Conservation (phyloP, 768 basidiomycete genomes). For the Botryobasidium botryosum region DNA sequence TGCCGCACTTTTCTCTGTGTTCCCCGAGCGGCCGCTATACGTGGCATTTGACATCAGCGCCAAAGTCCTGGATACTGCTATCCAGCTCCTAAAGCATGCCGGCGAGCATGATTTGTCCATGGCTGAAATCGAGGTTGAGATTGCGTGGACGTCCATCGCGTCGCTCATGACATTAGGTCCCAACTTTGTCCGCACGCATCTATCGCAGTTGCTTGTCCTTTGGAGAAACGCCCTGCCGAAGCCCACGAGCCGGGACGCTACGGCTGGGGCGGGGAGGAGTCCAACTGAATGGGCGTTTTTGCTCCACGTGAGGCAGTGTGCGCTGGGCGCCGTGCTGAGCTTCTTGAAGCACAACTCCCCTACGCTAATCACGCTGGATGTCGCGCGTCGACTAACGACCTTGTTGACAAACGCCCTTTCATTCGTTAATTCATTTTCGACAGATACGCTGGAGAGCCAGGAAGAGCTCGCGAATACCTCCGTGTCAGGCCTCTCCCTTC, state of each 20-base stretch:
- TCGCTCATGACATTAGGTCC: conserved; percentile 85
- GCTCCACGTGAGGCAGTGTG: conserved; percentile 76
- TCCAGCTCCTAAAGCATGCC: conserved; percentile 73
- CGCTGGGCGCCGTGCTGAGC: conserved; percentile 72
- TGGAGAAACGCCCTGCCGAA: conserved; percentile 98
- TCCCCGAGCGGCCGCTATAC: conserved; percentile 78
- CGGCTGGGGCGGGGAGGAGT: conserved; percentile 39
- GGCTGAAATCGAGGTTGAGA: conserved; percentile 73
- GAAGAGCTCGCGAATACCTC: conserved; percentile 20
- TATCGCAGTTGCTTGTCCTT: conserved; percentile 83
- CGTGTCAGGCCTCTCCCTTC: conserved; percentile 33
- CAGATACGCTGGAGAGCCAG: conserved; percentile 46
- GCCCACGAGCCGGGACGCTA: conserved; percentile 72
- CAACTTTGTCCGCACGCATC: conserved; percentile 82
- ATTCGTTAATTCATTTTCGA: conserved; percentile 74
- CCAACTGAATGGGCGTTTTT: conserved; percentile 81
- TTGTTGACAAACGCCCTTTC: conserved; percentile 78
- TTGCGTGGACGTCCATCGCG: conserved; percentile 85
- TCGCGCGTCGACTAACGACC: conserved; percentile 73
- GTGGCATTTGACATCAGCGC: conserved; percentile 87
- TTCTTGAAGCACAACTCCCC: conserved; percentile 69
- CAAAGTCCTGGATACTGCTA: conserved; percentile 82
- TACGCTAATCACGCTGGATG: conserved; percentile 73
- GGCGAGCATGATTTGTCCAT: conserved; percentile 79
- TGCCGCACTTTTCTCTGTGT: conserved; percentile 68